Evolutionary conservation across 768 basidiomycete genomes (phyloP).

Genomic region (Collybiopsis confluens): DNA sequence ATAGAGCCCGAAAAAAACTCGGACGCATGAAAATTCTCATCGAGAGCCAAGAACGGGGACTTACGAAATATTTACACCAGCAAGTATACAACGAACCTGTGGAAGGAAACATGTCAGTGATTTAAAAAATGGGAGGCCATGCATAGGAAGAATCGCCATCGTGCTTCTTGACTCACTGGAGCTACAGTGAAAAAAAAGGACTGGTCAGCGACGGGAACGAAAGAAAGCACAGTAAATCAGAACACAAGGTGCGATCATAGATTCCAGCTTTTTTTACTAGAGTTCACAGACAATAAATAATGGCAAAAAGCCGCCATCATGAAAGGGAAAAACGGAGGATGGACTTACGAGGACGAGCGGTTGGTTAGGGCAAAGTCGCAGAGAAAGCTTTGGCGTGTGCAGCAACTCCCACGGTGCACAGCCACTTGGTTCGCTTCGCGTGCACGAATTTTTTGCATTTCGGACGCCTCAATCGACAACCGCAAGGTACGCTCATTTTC

Average conservation of each 20-base stretch:
- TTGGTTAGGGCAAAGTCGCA: no score
- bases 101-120: background rate
- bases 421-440: background rate
- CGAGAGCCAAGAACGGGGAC: background rate
- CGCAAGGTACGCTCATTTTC: constrained; percentile 3
- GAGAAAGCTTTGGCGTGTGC: no score
- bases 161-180: constrained; percentile 11
- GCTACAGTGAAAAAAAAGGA: background rate
- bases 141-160: constrained; percentile 21
- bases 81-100: no score
- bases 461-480: constrained; percentile 1
- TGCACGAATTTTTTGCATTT: background rate
- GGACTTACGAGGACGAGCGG: no score
- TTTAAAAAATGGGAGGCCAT: constrained; percentile 1
- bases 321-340: background rate
- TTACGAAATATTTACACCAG: background rate
- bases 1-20: constrained; percentile 24
- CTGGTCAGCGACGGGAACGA: constrained; percentile 10
- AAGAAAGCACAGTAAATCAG: constrained; percentile 32
- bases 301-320: constrained; percentile 49
- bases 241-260: constrained; percentile 47
- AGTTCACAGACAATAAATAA: constrained; percentile 75
- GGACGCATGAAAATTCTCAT: constrained; percentile 47
- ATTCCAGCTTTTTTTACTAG: constrained; percentile 18
- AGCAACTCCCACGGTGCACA: background rate